phyloP scores from a whole-genome alignment of 106 monocot species.

The Acorus gramineus region DNA sequence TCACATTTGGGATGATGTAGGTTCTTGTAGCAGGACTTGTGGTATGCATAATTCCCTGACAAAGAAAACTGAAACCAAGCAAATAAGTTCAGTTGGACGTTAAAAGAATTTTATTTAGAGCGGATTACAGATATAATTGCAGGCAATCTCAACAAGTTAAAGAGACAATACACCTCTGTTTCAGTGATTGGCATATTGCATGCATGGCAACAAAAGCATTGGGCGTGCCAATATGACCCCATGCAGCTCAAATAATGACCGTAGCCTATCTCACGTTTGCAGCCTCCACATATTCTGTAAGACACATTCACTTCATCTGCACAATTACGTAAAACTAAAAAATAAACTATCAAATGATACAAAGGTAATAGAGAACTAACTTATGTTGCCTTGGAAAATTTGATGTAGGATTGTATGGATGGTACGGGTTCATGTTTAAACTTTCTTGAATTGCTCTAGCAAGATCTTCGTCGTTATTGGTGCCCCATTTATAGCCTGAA shows the following conservation, averaged over 20 bases:
- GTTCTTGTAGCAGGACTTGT: conserved; percentile 86
- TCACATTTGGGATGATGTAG: conserved; percentile 93
- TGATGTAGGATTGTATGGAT: conserved; percentile 32
- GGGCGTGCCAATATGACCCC: conserved; percentile 89
- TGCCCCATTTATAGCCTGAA: conserved; percentile 24
- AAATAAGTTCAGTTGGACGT: not conserved
- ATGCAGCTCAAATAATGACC: conserved; percentile 94
- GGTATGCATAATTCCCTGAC: conserved; percentile 69
- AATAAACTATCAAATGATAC: not conserved
- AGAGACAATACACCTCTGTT: conserved; percentile 46
- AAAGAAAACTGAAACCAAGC: conserved; percentile 68
- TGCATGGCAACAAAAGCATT: conserved; percentile 67
- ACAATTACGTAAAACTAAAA: not conserved
- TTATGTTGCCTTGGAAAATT: conserved; percentile 59
- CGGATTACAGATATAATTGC: too few relatives aligned
- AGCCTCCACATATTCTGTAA: conserved; percentile 71
- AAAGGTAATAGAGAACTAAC: conserved; percentile 13
- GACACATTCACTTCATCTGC: not conserved
- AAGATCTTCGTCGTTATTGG: conserved; percentile 57
- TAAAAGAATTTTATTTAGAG: too few relatives aligned
- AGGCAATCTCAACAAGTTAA: not conserved
- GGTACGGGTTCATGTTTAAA: conserved; percentile 30
- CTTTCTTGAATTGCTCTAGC: conserved; percentile 58
- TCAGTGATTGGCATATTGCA: conserved; percentile 65
- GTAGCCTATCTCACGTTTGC: conserved; percentile 78